Percentiles rank a stretch among this genome's conserved stretches.
Evolutionary conservation across 2,329 filamentous ascomycete species (phyloP).

Genomic region (Exophiala lecanii-corni): DNA sequence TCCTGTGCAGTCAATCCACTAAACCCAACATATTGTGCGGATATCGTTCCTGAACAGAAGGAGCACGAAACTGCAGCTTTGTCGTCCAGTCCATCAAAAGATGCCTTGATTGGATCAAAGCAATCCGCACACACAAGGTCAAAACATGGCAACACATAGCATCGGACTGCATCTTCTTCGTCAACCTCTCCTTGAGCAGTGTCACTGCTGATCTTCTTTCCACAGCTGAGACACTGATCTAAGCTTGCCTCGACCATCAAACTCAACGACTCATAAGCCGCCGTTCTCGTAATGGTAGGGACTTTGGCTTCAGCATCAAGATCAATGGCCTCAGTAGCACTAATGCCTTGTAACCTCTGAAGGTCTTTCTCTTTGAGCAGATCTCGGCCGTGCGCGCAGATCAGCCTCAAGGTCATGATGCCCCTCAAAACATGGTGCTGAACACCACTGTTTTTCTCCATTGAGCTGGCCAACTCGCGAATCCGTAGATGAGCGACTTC

Average conservation of each 20-base stretch:
- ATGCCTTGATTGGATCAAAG: constrained; percentile 56
- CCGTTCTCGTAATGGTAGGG: constrained; percentile 57
- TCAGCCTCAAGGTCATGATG: constrained; percentile 80
- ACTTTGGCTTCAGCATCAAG: constrained; percentile 68
- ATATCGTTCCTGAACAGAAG: constrained; percentile 62
- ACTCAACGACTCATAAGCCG: constrained; percentile 80
- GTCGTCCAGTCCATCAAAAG: constrained; percentile 45
- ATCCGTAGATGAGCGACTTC: constrained; percentile 76
- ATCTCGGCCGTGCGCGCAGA: constrained; percentile 92
- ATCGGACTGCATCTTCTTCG: constrained; percentile 55
- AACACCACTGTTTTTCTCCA: constrained; percentile 59
- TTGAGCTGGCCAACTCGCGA: constrained; percentile 64
- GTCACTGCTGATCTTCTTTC: constrained; percentile 53
- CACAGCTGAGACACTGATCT: constrained; percentile 69
- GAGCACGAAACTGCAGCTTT: constrained; percentile 56
- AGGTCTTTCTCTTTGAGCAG: constrained; percentile 80
- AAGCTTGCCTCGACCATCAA: constrained; percentile 77
- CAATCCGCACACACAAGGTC: constrained; percentile 79
- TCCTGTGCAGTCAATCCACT: constrained; percentile 52
- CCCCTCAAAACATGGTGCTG: constrained; percentile 89
- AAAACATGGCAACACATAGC: constrained; percentile 79
- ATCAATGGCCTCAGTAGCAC: constrained; percentile 80
- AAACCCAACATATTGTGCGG: constrained; percentile 63
- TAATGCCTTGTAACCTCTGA: constrained; percentile 72
- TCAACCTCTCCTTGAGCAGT: constrained; percentile 52